Evolutionary conservation across 345 rosid species (phyloP).

Genomic region (Salix viminalis): DNA sequence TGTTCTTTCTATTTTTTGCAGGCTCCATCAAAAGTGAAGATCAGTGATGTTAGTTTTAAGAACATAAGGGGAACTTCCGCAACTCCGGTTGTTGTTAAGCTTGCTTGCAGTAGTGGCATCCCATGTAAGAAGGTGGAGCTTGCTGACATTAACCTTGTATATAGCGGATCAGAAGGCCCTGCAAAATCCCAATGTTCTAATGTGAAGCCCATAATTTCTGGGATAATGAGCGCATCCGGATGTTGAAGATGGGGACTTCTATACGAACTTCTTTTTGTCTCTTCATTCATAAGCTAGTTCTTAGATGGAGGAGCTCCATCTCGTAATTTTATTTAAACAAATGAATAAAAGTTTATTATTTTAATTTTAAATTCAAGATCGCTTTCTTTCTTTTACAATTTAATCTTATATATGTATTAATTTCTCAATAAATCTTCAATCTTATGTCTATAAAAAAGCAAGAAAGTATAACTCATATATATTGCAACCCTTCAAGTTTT

Average conservation of each 20-base stretch:
- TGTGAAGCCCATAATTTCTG: background rate
- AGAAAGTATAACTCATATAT: no score
- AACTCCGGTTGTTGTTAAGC: background rate
- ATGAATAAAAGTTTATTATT: no score
- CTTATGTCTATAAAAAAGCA: no score
- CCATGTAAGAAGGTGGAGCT: background rate
- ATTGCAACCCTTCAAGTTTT: no score
- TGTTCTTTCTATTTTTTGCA: background rate
- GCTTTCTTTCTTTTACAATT: background rate
- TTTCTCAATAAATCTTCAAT: no score
- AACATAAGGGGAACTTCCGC: background rate
- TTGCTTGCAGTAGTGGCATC: background rate
- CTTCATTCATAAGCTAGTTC: background rate
- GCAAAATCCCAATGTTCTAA: background rate
- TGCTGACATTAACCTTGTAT: background rate
- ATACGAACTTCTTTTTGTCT: background rate
- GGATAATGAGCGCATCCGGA: background rate
- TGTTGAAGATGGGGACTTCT: background rate
- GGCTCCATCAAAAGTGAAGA: slow-evolving; percentile 6
- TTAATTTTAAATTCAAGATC: no score
- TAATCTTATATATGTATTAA: no score
- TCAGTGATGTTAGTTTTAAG: background rate
- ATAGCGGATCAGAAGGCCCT: background rate
- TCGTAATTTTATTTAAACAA: background rate
- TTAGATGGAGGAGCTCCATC: background rate